Evolutionary conservation across 495 filamentous ascomycete species (phyloP).

Genomic region (Durotheca rogersii): DNA sequence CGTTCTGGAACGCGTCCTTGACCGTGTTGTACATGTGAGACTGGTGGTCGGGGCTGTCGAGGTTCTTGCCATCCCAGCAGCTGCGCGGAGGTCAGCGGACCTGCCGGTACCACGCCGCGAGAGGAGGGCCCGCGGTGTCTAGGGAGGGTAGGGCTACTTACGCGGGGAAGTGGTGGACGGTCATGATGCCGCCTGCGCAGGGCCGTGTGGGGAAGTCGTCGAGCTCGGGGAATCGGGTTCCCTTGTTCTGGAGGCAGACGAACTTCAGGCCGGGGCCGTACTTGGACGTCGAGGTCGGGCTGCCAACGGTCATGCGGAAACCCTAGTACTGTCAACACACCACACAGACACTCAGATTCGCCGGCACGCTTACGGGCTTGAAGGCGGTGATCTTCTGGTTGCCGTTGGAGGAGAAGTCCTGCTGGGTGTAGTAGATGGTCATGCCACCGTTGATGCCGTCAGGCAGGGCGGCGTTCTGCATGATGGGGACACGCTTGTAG

Average conservation of each 20-base stretch:
- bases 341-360: neutral
- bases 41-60: slow-evolving; percentile 58
- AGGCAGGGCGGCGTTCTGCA: slow-evolving; percentile 50
- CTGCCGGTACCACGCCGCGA: too few relatives aligned
- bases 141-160: slow-evolving; percentile 35
- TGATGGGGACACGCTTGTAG: slow-evolving; percentile 52
- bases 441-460: slow-evolving; percentile 53
- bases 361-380: slow-evolving; percentile 41
- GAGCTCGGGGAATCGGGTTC: slow-evolving; percentile 49
- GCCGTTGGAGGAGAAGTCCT: slow-evolving; percentile 47
- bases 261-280: slow-evolving; percentile 47
- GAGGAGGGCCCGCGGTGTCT: too few relatives aligned
- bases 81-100: slow-evolving; percentile 28
- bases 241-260: slow-evolving; percentile 49
- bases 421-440: slow-evolving; percentile 57
- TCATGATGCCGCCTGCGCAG: slow-evolving; percentile 53
- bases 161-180: slow-evolving; percentile 56
- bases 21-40: slow-evolving; percentile 55
- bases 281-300: slow-evolving; percentile 38
- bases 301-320: slow-evolving; percentile 57
- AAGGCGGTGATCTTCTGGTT: slow-evolving; percentile 53
- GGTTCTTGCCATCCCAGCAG: slow-evolving; percentile 61
- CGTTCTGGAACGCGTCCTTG: slow-evolving; percentile 46
- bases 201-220: slow-evolving; percentile 48
- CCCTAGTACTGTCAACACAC: slow-evolving; percentile 36